Evolutionary conservation across 2,329 filamentous ascomycete species (phyloP), one percentile per base, ranked within the genome.

Genomic region (Neonectria faginata): DNA sequence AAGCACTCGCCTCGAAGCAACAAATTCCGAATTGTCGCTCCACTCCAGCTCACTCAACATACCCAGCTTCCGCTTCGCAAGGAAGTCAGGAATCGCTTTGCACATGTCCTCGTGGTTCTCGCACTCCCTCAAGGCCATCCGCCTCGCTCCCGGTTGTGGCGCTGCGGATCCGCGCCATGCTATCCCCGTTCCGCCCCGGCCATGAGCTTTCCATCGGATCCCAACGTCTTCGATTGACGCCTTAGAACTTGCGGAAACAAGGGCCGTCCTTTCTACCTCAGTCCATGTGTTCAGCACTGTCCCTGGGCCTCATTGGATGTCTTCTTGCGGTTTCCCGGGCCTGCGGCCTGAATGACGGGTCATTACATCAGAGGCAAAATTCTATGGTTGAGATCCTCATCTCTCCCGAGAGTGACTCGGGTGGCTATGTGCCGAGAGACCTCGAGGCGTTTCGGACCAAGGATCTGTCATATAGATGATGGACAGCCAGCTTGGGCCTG

Each of bases 261-360:
- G 22, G 41, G 25, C 42, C 57, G 22, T 41, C 41, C 29, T 42
- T 22, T 14, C 20, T 59, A 22, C 14, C 18, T 20, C 12, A 42
- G 3, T 48, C 9, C 41, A 20, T 55, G 57, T 33, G 33, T 29
- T 11, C 20, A 11, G 42, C 29, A 29, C 10, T 29, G 25, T 45
- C 29, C 7, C 44, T 55, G 4, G 6, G 11, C 57, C 57, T 55
- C 36, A 33, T 54, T 60, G 50, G 50, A n/a, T 31, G 31, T 42
- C 16, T 22, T 60, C 57, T 41, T 39, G 41, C 44, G 29, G n/a
- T 20, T 18, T 18, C 47, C 29, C 22, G 31, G 11, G 16, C 3
- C 50, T 20, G 29, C 42, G 57, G 57, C 42, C 50, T 42, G 57
- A 51, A 12, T 8, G 42, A 48, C 51, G 50, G 57, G 50, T 36